Evolutionary conservation across 1,284 basidiomycete species (phyloP).

Genomic region (Hortiboletus rubellus): DNA sequence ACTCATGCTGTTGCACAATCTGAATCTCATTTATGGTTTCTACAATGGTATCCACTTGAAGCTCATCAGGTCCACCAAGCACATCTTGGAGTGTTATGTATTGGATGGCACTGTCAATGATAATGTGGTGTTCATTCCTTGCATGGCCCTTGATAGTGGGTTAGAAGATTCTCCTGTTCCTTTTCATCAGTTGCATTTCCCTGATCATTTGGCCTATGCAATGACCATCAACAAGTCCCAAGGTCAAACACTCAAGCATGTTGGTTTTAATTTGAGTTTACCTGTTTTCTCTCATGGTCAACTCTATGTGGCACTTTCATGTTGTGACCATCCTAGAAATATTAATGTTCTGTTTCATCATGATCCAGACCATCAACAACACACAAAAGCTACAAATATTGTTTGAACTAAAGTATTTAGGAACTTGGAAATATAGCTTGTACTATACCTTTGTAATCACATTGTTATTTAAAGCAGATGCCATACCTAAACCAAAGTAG

Average conservation of each 20-base stretch:
- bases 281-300: conserved; percentile 15
- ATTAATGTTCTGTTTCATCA: conserved; percentile 1
- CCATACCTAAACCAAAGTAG: too few species aligned
- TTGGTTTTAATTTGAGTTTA: neutral
- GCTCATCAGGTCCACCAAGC: neutral
- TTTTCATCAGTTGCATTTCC: conserved; percentile 29
- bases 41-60: too few species aligned
- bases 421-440: too few species aligned
- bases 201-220: conserved; percentile 20
- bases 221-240: too few species aligned
- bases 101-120: neutral
- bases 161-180: neutral
- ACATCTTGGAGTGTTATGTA: neutral
- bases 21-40: too few species aligned
- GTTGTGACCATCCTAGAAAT: conserved; percentile 4
- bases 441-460: too few species aligned
- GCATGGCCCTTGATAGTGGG: neutral
- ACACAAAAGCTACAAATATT: neutral
- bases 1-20: too few species aligned
- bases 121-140: neutral
- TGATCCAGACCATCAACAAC: neutral
- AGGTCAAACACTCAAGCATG: too few species aligned
- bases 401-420: neutral
- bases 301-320: conserved; percentile 15
- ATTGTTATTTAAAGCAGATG: neutral